Evolutionary conservation across 345 rosid genomes (phyloP), one percentile per base, ranked within the genome.

Genomic region (Populus nigra): DNA sequence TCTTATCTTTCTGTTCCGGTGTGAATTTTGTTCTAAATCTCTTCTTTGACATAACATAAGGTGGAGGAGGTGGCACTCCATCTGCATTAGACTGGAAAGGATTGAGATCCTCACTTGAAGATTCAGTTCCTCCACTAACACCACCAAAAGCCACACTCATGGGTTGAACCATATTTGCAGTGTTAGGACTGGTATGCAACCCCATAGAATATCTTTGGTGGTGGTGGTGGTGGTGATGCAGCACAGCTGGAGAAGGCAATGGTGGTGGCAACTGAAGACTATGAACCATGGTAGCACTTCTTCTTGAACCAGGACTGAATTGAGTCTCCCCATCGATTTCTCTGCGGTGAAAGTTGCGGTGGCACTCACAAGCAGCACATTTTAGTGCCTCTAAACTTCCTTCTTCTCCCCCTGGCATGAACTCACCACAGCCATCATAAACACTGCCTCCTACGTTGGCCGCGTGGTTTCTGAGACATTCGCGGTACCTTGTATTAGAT

Each of bases 351-450:
- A 95, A 95, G 83, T 93, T 95, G 18, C 99, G 90, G 90, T 95
- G 99, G 77, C 99, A 95, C 15, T 90, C 90, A 71, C 99, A 95
- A 68, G 99, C 99, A 9, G 96, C 98, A 59, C 99, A 95, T 81
- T 89, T 89, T 49, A 95, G 87, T 75, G 98, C 96, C 74, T 90
- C 98, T 1, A 90, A 71, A 0, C 90, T 84, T 29, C 98, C 97
- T n/a, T 89, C 98, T 57, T 91, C 93, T 0, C 99, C 98, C 8
- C 97, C 88, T 0, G 99, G 96, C 98, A 95, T 93, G 86, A 95
- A 95, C 93, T 95, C 99, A 2, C 98, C 96, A 62, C 99, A 95
- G 6, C 99, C 99, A 35, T 95, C 99, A 81, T 79, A 85, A 20
- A 93, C 88, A 31, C 87, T 92, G 4, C 99, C 98, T 11, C 99